Evolutionary conservation across 163 green algal species (phyloP).

Genomic region (Chlorella variabilis): DNA sequence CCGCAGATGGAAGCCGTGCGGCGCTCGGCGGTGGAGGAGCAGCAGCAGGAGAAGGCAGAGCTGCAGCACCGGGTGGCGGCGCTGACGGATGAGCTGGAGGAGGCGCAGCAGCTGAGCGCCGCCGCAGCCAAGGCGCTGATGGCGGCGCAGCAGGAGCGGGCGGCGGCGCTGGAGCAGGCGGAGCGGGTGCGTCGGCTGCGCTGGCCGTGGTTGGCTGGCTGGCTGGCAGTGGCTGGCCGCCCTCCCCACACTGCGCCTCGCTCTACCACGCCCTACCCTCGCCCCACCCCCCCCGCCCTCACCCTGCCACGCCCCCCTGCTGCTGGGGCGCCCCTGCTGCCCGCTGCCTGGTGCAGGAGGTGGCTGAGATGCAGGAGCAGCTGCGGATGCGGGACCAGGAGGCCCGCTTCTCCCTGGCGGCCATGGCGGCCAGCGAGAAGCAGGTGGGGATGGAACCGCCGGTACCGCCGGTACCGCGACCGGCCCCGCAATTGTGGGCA

Average conservation of each 20-base stretch:
- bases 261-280: too few species aligned
- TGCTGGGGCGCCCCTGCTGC: too few species aligned
- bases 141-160: not conserved
- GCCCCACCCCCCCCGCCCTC: too few species aligned
- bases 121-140: not conserved
- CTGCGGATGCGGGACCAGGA: slow-evolving; percentile 1
- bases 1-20: not conserved
- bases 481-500: too few species aligned
- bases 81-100: not conserved
- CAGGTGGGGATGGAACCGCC: not conserved
- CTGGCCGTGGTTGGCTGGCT: not conserved
- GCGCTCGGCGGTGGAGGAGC: not conserved
- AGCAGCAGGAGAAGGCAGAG: not conserved
- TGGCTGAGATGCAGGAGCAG: not conserved
- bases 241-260: too few species aligned
- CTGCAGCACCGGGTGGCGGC: not conserved
- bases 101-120: not conserved
- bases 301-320: too few species aligned
- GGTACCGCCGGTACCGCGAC: too few species aligned
- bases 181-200: not conserved
- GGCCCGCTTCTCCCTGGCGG: slow-evolving; percentile 2
- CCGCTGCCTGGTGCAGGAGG: not conserved
- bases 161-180: not conserved
- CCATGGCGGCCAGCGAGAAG: not conserved
- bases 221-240: not conserved